A percentile compares a stretch with the other conserved stretches of the same genome.
These are phyloP conservation scores for Monosporascus sp. DNA, from an alignment of 2,329 filamentous ascomycete species.

Conservation along the genomic window DNA sequence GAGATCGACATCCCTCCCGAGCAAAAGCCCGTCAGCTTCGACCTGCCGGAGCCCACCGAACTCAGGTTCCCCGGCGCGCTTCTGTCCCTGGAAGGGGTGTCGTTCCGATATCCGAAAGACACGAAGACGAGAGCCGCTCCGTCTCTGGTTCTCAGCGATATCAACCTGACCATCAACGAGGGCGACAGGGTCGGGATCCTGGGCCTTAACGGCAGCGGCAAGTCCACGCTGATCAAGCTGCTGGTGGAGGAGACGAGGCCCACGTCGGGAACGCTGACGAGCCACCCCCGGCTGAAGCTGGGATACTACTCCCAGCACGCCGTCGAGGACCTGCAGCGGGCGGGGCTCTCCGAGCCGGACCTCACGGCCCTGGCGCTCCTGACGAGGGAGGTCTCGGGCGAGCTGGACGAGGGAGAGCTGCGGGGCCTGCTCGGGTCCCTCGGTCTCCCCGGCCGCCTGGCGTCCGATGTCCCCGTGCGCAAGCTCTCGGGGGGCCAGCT, in stretches of 20 bases:
- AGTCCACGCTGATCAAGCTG: conserved; percentile 70
- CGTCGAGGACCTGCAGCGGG: conserved; percentile 59
- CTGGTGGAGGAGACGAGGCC: conserved; percentile 57
- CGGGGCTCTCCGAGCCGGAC: conserved; percentile 41
- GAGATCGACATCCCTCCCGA: conserved; percentile 68
- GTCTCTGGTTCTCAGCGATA: conserved; percentile 50
- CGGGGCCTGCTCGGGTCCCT: conserved; percentile 62
- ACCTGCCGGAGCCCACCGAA: conserved; percentile 59
- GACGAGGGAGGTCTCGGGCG: conserved; percentile 44
- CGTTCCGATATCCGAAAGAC: conserved; percentile 53
- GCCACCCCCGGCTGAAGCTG: conserved; percentile 63
- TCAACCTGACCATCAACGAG: conserved; percentile 64
- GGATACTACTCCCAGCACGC: conserved; percentile 79
- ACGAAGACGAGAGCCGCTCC: conserved; percentile 24
- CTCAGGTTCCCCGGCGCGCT: conserved; percentile 71
- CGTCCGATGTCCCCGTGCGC: conserved; percentile 66
- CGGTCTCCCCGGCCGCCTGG: conserved; percentile 63
- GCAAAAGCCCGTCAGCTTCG: conserved; percentile 51
- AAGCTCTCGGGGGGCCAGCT: conserved; percentile 77
- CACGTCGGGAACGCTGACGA: conserved; percentile 54
- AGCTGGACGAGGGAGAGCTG: conserved; percentile 60
- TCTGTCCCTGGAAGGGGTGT: conserved; percentile 64
- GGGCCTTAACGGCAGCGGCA: conserved; percentile 76
- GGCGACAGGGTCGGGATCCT: conserved; percentile 71
- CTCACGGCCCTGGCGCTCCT: conserved; percentile 64